Percentiles rank a stretch among this genome's conserved stretches.
phyloP scores from a whole-genome alignment of 2,329 filamentous ascomycete species.

The Thielaviopsis musarum region DNA sequence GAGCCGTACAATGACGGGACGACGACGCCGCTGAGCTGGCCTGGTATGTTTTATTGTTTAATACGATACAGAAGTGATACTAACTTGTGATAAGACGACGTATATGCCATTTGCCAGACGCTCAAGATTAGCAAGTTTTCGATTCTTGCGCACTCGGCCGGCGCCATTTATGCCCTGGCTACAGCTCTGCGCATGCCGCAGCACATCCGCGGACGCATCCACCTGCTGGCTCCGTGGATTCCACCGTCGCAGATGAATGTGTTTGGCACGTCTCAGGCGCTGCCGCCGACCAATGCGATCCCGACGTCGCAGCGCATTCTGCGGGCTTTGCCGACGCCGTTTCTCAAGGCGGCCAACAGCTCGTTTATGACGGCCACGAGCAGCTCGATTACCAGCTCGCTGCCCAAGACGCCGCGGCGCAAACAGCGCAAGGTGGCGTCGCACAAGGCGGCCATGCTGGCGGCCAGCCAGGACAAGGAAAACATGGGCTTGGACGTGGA shows the following conservation, averaged over 20 bases:
- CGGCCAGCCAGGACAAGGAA: constrained; percentile 32
- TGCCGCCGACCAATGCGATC: constrained; percentile 68
- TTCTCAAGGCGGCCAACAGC: constrained; percentile 87
- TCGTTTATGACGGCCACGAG: constrained; percentile 89
- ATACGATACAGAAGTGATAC: too few relatives aligned
- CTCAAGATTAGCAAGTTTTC: constrained; percentile 93
- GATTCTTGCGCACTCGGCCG: constrained; percentile 86
- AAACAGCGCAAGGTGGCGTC: constrained; percentile 39
- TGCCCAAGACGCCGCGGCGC: constrained; percentile 49
- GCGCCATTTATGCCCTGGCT: constrained; percentile 92
- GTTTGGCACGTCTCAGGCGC: constrained; percentile 54
- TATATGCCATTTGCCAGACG: constrained; percentile 81
- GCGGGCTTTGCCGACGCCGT: constrained; percentile 71
- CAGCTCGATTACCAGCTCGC: constrained; percentile 62
- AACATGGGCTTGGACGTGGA: constrained; percentile 21
- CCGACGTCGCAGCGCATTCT: constrained; percentile 86
- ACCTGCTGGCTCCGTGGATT: constrained; percentile 92
- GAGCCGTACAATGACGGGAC: constrained; percentile 68
- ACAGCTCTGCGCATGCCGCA: constrained; percentile 92
- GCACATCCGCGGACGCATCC: constrained; percentile 83
- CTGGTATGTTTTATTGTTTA: constrained; percentile 57
- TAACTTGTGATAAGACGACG: too few relatives aligned
- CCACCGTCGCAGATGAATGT: constrained; percentile 84
- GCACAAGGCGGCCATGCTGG: constrained; percentile 15
- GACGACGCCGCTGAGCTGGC: constrained; percentile 82